These are phyloP conservation scores for Chrysoporthe puriensis DNA, from an alignment of 2,329 filamentous ascomycete genomes.

Conservation along the genomic window DNA sequence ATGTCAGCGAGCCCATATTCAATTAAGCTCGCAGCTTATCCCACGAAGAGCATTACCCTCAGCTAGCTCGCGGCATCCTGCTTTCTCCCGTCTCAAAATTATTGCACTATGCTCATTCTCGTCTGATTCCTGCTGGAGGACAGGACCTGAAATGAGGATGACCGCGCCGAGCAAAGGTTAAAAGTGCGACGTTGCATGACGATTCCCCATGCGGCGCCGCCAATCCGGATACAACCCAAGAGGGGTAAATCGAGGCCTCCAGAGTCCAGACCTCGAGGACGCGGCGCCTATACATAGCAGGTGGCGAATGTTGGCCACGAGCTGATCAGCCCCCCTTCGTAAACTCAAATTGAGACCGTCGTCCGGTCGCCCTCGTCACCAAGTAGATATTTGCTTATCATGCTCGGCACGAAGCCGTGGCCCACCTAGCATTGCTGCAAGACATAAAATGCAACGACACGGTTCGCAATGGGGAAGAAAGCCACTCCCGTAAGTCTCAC, in stretches of 20 bases:
- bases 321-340: neutral
- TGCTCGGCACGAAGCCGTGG: neutral
- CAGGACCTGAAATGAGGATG: neutral
- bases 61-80: no score
- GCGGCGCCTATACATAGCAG: neutral
- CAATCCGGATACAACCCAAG: neutral
- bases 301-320: neutral
- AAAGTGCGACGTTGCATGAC: neutral
- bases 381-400: neutral
- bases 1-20: neutral
- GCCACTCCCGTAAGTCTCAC: constrained; percentile 5
- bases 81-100: neutral
- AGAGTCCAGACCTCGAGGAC: neutral
- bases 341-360: constrained; percentile 4
- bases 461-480: neutral
- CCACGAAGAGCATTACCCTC: no score
- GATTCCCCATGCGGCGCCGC: neutral
- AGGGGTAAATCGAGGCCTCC: neutral
- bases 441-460: neutral
- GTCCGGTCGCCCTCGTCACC: neutral
- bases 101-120: neutral
- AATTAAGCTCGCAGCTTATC: neutral
- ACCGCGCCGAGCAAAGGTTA: neutral
- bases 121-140: neutral
- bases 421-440: neutral